phyloP scores from a whole-genome alignment of 1,284 basidiomycete genomes.

The Wolfiporia cocos region DNA sequence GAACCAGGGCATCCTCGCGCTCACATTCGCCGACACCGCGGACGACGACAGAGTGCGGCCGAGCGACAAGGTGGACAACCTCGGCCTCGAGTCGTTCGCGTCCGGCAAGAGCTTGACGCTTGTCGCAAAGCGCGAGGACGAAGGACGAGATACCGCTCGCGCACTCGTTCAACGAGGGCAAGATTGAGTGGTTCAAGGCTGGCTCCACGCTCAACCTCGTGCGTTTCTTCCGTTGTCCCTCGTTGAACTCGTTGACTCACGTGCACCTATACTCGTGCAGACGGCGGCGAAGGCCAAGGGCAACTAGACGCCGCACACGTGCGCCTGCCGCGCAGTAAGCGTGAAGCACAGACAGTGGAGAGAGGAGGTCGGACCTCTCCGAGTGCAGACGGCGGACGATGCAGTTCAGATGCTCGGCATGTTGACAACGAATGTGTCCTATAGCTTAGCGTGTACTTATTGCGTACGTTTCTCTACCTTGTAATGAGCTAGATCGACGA shows the following conservation, averaged over 20 bases:
- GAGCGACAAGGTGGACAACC: conserved; percentile 78
- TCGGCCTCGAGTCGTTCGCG: conserved; percentile 78
- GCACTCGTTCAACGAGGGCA: conserved; percentile 83
- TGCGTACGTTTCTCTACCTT: too few species aligned
- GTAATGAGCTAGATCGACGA: too few species aligned
- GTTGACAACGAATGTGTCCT: too few species aligned
- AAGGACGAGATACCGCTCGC: conserved; percentile 68
- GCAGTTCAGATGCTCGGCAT: too few species aligned
- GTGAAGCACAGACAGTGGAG: too few species aligned
- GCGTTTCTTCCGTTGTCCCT: conserved; percentile 20
- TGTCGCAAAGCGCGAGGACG: conserved; percentile 70
- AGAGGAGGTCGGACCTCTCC: too few species aligned
- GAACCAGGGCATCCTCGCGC: conserved; percentile 93
- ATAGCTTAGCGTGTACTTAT: too few species aligned
- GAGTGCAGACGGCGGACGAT: too few species aligned
- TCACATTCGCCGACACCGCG: conserved; percentile 82
- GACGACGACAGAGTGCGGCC: conserved; percentile 90
- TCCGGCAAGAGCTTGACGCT: conserved; percentile 86
- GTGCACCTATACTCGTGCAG: conserved; percentile 17
- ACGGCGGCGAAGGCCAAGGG: conserved; percentile 53
- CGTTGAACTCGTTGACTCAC: background rate
- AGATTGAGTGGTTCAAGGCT: conserved; percentile 80
- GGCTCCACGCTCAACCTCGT: conserved; percentile 58
- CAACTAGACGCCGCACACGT: background rate
- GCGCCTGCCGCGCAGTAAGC: too few species aligned